These are phyloP conservation scores for Pholiota adiposa DNA, from an alignment of 1,284 basidiomycete species.

Conservation along the genomic window DNA sequence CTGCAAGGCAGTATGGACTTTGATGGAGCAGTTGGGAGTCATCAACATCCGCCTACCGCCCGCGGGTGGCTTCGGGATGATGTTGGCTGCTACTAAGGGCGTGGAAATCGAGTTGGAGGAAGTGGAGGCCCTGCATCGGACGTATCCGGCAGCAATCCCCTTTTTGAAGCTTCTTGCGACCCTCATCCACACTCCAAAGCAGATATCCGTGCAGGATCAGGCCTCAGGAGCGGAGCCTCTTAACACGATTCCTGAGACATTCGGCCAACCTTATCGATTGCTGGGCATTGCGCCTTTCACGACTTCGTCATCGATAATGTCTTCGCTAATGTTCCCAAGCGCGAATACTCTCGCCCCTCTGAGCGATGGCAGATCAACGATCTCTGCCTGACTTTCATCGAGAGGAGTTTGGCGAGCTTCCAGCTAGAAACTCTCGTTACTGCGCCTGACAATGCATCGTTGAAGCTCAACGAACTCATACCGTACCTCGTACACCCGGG, in stretches of 20 bases:
- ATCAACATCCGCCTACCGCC: conserved; percentile 67
- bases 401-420: conserved; percentile 82
- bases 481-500: conserved; percentile 82
- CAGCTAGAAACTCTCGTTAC: conserved; percentile 72
- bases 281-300: conserved; percentile 82
- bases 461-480: conserved; percentile 56
- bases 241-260: conserved; percentile 76
- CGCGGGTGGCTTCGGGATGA: conserved; percentile 39
- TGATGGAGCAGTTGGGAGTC: conserved; percentile 86
- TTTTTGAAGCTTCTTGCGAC: conserved; percentile 86
- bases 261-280: conserved; percentile 76
- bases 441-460: conserved; percentile 49
- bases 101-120: conserved; percentile 85
- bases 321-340: conserved; percentile 68
- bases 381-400: conserved; percentile 83
- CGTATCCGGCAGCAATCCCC: conserved; percentile 88
- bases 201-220: conserved; percentile 61
- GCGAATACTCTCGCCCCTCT: conserved; percentile 76
- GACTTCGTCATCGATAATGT: conserved; percentile 90
- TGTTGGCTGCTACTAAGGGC: conserved; percentile 63
- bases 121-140: conserved; percentile 77
- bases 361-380: conserved; percentile 92
- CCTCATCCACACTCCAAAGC: conserved; percentile 79
- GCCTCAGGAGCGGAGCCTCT: conserved; percentile 63
- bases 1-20: conserved; percentile 80